Evolutionary conservation across 148 eudicot genomes (phyloP).

Genomic region (Rhododendron ferrugineum): DNA sequence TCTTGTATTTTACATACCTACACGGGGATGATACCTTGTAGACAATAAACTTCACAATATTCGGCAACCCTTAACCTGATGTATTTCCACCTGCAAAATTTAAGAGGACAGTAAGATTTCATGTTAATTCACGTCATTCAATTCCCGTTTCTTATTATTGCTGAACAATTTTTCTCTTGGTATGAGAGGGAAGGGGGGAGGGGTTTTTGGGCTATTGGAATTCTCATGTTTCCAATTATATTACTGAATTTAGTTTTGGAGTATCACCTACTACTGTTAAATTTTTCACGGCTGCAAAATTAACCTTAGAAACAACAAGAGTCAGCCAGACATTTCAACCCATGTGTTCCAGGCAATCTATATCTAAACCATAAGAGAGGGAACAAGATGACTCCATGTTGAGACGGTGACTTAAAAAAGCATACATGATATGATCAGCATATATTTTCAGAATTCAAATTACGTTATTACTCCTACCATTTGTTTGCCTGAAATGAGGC

Average conservation of each 20-base stretch:
- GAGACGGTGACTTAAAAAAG: neutral
- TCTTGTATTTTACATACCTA: neutral
- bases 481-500: neutral
- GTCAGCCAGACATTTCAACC: neutral
- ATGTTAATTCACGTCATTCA: neutral
- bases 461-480: no score
- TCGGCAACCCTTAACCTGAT: neutral
- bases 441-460: neutral
- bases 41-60: neutral
- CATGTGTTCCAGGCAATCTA: neutral
- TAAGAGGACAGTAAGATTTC: neutral
- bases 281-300: neutral
- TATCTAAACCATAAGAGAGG: neutral
- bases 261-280: neutral
- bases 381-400: neutral
- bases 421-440: no score
- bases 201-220: neutral
- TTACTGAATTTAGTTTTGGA: neutral
- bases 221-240: neutral
- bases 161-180: neutral
- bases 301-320: neutral
- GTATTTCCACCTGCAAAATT: neutral
- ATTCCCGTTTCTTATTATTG: neutral
- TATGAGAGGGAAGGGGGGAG: neutral
- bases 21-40: neutral